Evolutionary conservation across 1,284 basidiomycete genomes (phyloP).

Genomic region (Golubevia pallescens): DNA sequence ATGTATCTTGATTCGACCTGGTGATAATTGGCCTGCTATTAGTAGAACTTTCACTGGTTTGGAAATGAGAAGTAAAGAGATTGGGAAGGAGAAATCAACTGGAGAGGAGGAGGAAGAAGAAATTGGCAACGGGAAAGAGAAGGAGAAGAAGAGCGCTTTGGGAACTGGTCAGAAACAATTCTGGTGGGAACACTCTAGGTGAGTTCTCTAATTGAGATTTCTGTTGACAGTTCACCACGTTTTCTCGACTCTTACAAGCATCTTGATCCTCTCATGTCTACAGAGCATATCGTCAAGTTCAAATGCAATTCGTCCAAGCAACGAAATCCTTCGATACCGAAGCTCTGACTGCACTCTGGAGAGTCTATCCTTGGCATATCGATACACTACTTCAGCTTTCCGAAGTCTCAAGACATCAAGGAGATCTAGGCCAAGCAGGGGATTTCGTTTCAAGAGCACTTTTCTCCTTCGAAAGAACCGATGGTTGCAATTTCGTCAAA

Average conservation of each 20-base stretch:
- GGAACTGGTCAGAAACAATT: too few relatives aligned
- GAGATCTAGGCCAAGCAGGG: conserved; percentile 54
- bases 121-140: too few relatives aligned
- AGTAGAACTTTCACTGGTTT: conserved; percentile 52
- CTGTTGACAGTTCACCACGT: conserved; percentile 43
- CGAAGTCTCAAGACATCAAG: conserved; percentile 57
- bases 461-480: conserved; percentile 54
- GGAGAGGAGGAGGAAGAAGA: conserved; percentile 26
- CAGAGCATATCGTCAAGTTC: conserved; percentile 50
- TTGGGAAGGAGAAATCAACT: too few relatives aligned
- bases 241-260: conserved; percentile 28
- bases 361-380: conserved; percentile 60
- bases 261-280: too few relatives aligned
- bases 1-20: conserved; percentile 48
- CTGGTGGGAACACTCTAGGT: too few relatives aligned
- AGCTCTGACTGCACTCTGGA: conserved; percentile 39
- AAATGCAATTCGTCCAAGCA: conserved; percentile 58
- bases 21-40: conserved; percentile 55
- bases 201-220: too few relatives aligned
- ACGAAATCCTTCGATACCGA: conserved; percentile 50
- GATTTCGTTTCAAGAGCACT: conserved; percentile 59
- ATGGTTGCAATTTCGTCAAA: conserved; percentile 35
- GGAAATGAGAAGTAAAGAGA: conserved; percentile 43
- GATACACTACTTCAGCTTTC: conserved; percentile 56
- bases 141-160: too few relatives aligned